phyloP scores from a whole-genome alignment of 106 monocot species.

The Ottelia alismoides region DNA sequence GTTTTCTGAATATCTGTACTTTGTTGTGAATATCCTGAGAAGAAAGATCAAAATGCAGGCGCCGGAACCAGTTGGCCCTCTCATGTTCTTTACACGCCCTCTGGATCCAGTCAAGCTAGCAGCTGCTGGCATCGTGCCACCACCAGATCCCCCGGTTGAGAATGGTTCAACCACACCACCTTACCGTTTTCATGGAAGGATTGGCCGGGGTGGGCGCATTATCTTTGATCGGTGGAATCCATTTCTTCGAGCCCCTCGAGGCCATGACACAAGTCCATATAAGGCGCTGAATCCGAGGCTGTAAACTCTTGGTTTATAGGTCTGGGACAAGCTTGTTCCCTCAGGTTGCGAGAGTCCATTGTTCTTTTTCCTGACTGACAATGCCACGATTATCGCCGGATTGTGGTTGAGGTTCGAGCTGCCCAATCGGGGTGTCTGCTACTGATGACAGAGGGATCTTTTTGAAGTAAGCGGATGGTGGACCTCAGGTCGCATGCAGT shows the following conservation, averaged over 20 bases:
- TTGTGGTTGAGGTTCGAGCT: no score
- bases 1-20: not conserved
- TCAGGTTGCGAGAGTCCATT: no score
- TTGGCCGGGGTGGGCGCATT: constrained; percentile 91
- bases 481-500: no score
- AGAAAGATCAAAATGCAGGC: not conserved
- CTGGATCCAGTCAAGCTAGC: constrained; percentile 51
- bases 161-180: constrained; percentile 36
- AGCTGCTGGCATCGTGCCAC: constrained; percentile 42
- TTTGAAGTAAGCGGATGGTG: no score
- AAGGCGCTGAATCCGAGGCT: no score
- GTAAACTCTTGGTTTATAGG: no score
- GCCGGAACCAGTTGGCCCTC: constrained; percentile 68
- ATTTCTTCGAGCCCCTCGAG: constrained; percentile 24
- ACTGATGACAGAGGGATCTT: no score
- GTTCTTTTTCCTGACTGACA: no score
- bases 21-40: not conserved
- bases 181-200: constrained; percentile 58
- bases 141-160: constrained; percentile 58
- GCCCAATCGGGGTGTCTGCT: no score
- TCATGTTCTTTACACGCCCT: constrained; percentile 68
- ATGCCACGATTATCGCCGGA: no score
- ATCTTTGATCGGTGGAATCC: constrained; percentile 80
- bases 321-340: no score
- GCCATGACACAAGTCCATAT: constrained; percentile 8